Percentiles rank a stretch among this genome's conserved stretches.
These are phyloP conservation scores for Apophysomyces variabilis DNA, from an alignment of 371 early-diverging fungal genomes.

Conservation along the genomic window DNA sequence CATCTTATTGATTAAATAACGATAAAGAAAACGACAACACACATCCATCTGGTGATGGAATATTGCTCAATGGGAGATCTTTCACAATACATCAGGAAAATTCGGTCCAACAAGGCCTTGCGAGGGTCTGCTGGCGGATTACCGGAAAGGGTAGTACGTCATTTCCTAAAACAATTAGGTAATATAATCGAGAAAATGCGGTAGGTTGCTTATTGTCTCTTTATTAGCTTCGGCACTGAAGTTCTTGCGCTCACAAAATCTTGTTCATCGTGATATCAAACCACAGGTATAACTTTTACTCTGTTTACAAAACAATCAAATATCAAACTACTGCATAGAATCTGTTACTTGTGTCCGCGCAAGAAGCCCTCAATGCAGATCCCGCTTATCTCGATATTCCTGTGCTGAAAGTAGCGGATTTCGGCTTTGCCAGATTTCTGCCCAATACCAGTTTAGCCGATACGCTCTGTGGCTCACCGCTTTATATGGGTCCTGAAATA, in stretches of 20 bases:
- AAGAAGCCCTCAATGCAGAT: constrained; percentile 37
- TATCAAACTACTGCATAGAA: constrained; percentile 60
- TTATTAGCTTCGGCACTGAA: constrained; percentile 78
- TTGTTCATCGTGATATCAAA: constrained; percentile 98
- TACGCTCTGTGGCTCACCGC: constrained; percentile 94
- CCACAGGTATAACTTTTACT: constrained; percentile 71
- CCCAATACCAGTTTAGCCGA: constrained; percentile 86
- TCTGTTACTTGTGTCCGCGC: constrained; percentile 68
- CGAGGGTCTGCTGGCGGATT: constrained; percentile 71
- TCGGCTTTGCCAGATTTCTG: constrained; percentile 94
- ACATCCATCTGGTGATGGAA: constrained; percentile 95
- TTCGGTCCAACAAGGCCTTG: constrained; percentile 52
- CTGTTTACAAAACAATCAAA: neutral
- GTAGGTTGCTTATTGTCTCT: constrained; percentile 1
- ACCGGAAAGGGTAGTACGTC: constrained; percentile 74
- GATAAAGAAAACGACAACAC: constrained; percentile 79
- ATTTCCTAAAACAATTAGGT: constrained; percentile 89
- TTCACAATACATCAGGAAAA: constrained; percentile 82
- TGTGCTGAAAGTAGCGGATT: constrained; percentile 91
- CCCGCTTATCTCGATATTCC: constrained; percentile 63
- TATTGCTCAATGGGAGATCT: constrained; percentile 93
- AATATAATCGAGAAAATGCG: constrained; percentile 16
- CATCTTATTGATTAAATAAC: neutral
- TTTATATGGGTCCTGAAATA: constrained; percentile 98
- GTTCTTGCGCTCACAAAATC: constrained; percentile 80